Base-by-base conservation (phyloP, 768 basidiomycete species). In the Cystoderma amianthinum region DNA sequence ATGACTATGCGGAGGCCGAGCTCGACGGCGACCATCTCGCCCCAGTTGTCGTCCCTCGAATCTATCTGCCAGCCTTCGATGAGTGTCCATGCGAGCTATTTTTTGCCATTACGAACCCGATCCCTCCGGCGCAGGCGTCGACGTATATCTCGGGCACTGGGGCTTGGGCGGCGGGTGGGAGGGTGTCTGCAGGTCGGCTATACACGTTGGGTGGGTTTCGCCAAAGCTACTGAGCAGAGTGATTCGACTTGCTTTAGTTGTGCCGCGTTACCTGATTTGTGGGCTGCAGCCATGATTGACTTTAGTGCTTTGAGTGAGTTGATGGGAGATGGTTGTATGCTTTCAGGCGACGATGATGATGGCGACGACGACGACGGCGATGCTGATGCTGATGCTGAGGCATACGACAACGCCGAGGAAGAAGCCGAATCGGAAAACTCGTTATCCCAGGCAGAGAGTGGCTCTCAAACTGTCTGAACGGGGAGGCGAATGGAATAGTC, bases 11-110 rank as follows among this genome's bases (percentile, higher is more conserved):
- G 56, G 1, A 72, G 21, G 0, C 65, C 69, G 1, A 74, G 50
- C 39, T 72, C 69, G 1, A 70, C 54, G 0, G 66, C 70, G 0
- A 66, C 59, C 54, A 71, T 62, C 49, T 72, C 71, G 0, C 62
- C 65, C 70, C 71, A 74, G 4, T 62, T 61, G 16, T 69, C 72
- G 41, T 62, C 50, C 5, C 62, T 32, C 5, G 56, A 54, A 0
- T 54, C 39, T 3, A 36, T 28, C 12, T 50, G 46, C 61, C 64
- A 65, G 4, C 61, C 61, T 0, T 44, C 32, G 12, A 41, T 52
- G 10, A 71, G 50, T 19, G 54, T 47, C 71, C 68, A 74, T 0
- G 70, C 61, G 0, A 64, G 46, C 69, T 68, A 74, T 1, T 36
- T 32, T 1, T 49, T 51, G 5, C 44, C 2, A 60, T 42, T 0